Conservation (phyloP, 2,329 filamentous ascomycete genomes). For the Aspergillus persii region DNA sequence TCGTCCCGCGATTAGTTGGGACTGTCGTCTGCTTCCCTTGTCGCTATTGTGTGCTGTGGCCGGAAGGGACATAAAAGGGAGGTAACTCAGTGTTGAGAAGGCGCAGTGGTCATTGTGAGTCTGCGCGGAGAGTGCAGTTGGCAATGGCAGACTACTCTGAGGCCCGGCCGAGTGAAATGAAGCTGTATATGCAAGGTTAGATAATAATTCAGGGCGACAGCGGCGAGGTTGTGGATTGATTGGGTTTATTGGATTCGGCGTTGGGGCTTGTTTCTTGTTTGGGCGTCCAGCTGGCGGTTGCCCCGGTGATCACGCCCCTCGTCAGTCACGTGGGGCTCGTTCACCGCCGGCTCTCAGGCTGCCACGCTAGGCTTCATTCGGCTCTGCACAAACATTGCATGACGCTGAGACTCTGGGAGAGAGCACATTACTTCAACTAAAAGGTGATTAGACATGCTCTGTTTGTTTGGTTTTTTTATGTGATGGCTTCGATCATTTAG, state of each 20-base stretch:
- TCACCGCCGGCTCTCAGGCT: too few species aligned
- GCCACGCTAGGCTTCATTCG: too few species aligned
- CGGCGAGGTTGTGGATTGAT: neutral
- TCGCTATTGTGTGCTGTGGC: slow-evolving; percentile 1
- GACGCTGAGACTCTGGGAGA: neutral
- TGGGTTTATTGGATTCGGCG: slow-evolving; percentile 1
- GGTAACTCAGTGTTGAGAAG: neutral
- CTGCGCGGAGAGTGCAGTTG: neutral
- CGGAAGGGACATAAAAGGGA: neutral
- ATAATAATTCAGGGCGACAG: neutral
- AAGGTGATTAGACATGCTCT: too few species aligned
- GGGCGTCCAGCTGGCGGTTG: slow-evolving; percentile 5
- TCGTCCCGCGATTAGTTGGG: neutral
- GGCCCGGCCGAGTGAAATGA: neutral
- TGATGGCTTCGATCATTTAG: too few species aligned
- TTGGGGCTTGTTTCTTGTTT: slow-evolving; percentile 13
- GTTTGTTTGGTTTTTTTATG: too few species aligned
- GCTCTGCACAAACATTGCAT: too few species aligned
- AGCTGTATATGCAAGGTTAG: neutral
- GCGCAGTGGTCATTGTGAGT: slow-evolving; percentile 11
- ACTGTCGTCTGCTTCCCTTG: neutral
- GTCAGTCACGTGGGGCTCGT: neutral
- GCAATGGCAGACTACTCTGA: neutral
- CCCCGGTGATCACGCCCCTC: neutral
- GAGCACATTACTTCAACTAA: too few species aligned